Conservation (phyloP, 1,284 basidiomycete species). For the Xanthoconium separans region DNA sequence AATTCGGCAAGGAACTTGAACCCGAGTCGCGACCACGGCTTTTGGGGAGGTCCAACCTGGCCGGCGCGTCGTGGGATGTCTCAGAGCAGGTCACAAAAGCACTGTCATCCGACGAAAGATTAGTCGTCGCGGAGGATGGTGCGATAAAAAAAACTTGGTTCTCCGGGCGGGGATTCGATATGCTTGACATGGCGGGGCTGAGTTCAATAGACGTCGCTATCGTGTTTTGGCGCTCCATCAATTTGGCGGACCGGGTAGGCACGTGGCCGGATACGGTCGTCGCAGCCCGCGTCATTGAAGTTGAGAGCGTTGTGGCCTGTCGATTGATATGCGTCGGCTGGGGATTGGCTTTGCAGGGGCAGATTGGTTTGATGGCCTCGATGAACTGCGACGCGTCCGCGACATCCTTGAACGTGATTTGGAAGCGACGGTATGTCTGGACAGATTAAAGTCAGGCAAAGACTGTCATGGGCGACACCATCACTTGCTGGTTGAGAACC, state of each 20-base stretch:
- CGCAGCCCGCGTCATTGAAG: constrained; percentile 15
- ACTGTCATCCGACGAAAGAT: constrained; percentile 29
- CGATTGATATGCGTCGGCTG: constrained; percentile 18
- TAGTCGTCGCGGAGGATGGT: constrained; percentile 12
- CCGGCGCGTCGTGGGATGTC: constrained; percentile 12
- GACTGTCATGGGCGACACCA: neutral
- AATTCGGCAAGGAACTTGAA: constrained; percentile 30
- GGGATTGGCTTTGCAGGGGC: constrained; percentile 66
- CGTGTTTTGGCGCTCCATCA: constrained; percentile 8
- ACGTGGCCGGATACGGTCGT: constrained; percentile 12
- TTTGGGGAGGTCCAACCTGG: neutral
- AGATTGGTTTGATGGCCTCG: constrained; percentile 59
- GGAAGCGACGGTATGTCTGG: constrained; percentile 69
- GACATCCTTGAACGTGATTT: constrained; percentile 61
- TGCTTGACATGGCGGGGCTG: neutral
- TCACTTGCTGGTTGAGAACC: constrained; percentile 41
- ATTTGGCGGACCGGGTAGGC: neutral
- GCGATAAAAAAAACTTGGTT: constrained; percentile 1
- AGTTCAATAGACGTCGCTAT: neutral
- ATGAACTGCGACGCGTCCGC: constrained; percentile 54
- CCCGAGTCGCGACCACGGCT: constrained; percentile 2
- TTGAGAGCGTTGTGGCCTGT: constrained; percentile 20
- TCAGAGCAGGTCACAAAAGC: constrained; percentile 33
- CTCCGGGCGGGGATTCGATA: neutral
- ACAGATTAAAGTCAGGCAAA: constrained; percentile 8